Base-by-base conservation (phyloP, 108 stramenopile species). In the Skeletonema menzelii region DNA sequence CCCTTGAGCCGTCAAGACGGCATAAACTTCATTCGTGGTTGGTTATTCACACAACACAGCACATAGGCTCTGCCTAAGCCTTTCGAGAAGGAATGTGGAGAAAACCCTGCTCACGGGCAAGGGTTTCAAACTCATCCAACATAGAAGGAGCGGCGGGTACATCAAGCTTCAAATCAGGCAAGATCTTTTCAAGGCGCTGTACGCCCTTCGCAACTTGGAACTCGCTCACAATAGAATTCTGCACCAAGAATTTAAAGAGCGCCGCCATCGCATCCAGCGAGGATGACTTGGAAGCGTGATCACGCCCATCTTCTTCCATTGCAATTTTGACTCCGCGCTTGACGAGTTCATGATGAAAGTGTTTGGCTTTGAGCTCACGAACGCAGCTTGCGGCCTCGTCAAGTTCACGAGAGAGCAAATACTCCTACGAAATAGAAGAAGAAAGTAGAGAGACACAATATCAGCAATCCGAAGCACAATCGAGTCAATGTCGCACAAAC, bases 271-370 rank as follows among this genome's bases (percentile, higher is more conserved):
- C 93, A 81, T 94, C 93, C 44, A 94, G 61, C 12, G 84, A 27
- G 8, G 49, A 53, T 53, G 49, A 53, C 38, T 34, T 57, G 8
- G 75, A 63, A 49, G 77, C 60, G 13, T 82, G 68, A 56, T 68
- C 84, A 37, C 84, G 87, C 32, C 88, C 93, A 59, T 95, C 93
- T 67, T 83, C 72, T 69, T 93, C 92, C 80, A 98, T 92, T 37
- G 95, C 92, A 47, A 92, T 80, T 59, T 83, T 84, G 19, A 97
- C 92, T 22, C 96, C 98, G 13, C 98, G 92, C 77, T 99, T 99
- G 44, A 99, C 91, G 19, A 97, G 85, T 77, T 99, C 98, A 69
- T 99, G 98, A 72, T 93, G 95, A 69, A 97, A 99, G 67, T 96
- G 91, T 8, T 75, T 63, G 22, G 91, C 79, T 60, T 93, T 82